These are phyloP conservation scores for Rutstroemia sp. DNA, from an alignment of 2,329 filamentous ascomycete species.

Conservation along the genomic window DNA sequence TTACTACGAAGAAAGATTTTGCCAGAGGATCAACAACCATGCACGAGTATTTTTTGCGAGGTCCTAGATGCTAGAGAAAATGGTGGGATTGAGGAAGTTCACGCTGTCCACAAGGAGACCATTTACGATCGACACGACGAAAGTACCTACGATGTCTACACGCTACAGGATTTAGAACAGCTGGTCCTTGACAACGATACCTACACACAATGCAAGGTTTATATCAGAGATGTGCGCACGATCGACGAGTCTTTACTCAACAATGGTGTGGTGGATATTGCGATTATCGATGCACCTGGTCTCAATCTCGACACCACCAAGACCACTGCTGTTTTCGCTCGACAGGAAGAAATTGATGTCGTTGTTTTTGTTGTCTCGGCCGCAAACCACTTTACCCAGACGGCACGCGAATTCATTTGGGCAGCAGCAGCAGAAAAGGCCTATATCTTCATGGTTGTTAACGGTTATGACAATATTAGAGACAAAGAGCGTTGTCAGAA, in stretches of 20 bases:
- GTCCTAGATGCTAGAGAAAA: slow-evolving; percentile 91
- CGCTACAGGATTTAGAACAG: slow-evolving; percentile 70
- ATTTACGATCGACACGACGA: slow-evolving; percentile 86
- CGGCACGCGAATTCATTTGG: slow-evolving; percentile 96
- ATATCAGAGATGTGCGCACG: slow-evolving; percentile 80
- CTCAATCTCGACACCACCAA: slow-evolving; percentile 94
- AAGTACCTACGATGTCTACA: slow-evolving; percentile 84
- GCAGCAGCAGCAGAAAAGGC: slow-evolving; percentile 94
- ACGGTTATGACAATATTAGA: slow-evolving; percentile 89
- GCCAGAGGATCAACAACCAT: slow-evolving; percentile 95
- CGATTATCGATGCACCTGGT: slow-evolving; percentile 91
- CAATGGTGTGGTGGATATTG: slow-evolving; percentile 97
- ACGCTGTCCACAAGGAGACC: slow-evolving; percentile 78
- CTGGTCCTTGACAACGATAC: slow-evolving; percentile 83
- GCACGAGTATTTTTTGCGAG: slow-evolving; percentile 97
- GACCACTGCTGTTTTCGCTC: slow-evolving; percentile 92
- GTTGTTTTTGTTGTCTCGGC: slow-evolving; percentile 98
- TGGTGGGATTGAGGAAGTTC: slow-evolving; percentile 84
- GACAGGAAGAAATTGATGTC: slow-evolving; percentile 97
- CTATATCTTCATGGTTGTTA: slow-evolving; percentile 98
- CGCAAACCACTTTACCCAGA: slow-evolving; percentile 95
- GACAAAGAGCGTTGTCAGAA: slow-evolving; percentile 89
- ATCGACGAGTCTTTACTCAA: slow-evolving; percentile 93
- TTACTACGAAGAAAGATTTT: slow-evolving; percentile 84
- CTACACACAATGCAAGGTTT: slow-evolving; percentile 95